phyloP scores from a whole-genome alignment of 2,329 filamentous ascomycete species.

The Boeremia exigua region DNA sequence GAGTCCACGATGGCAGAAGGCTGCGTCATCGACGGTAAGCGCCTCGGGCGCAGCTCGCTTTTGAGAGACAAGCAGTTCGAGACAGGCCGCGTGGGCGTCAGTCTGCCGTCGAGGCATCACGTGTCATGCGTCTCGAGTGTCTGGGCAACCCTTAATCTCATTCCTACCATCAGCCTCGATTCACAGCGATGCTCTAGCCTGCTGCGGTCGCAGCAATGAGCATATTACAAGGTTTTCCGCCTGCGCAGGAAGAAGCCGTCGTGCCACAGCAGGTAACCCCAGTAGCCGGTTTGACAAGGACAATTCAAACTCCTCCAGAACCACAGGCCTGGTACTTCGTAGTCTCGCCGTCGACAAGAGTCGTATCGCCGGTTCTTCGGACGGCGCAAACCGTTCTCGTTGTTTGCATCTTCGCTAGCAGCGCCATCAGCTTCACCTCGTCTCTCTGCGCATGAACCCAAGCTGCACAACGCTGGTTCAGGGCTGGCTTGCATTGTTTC shows the following conservation, averaged over 20 bases:
- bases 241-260: neutral
- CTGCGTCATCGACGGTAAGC: slow-evolving; percentile 22
- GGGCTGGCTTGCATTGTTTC: slow-evolving; percentile 4
- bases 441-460: slow-evolving; percentile 1
- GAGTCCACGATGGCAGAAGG: slow-evolving; percentile 7
- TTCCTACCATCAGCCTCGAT: slow-evolving; percentile 11
- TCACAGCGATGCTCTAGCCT: slow-evolving; percentile 12
- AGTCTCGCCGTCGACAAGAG: neutral
- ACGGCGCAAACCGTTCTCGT: neutral
- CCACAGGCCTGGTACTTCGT: neutral
- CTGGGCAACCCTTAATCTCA: slow-evolving; percentile 14
- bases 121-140: slow-evolving; percentile 4
- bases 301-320: slow-evolving; percentile 1
- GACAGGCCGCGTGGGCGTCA: slow-evolving; percentile 12
- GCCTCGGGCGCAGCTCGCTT: slow-evolving; percentile 4
- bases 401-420: neutral
- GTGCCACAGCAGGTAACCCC: slow-evolving; percentile 5
- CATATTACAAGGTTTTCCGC: slow-evolving; percentile 10
- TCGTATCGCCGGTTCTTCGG: no score
- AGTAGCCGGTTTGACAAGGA: slow-evolving; percentile 2
- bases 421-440: neutral
- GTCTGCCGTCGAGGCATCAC: neutral
- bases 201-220: slow-evolving; percentile 23
- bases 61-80: slow-evolving; percentile 11
- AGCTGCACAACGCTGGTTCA: slow-evolving; percentile 1